Evolutionary conservation across 1,139 yeast genomes (phyloP), one percentile per base, ranked within the genome.

Genomic region (Candida sanyaensis): DNA sequence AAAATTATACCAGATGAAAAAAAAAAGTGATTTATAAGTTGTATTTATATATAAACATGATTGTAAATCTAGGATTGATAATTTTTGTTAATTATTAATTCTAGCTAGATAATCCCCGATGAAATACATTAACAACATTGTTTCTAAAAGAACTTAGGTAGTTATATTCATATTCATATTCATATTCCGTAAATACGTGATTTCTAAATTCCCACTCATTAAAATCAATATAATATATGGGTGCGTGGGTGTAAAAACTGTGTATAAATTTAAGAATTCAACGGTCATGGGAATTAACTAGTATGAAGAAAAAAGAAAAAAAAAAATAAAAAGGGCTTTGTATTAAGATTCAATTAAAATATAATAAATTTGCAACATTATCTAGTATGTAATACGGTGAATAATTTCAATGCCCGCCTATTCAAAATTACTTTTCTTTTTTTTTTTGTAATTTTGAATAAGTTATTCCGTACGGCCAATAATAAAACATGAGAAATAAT

Each of bases 181-280:
- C 38, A 34, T 34, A 34, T 34, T 24, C 38, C 38, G 38, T 34
- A 21, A 23, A n/a, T n/a, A n/a, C n/a, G n/a, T n/a, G n/a, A n/a
- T n/a, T n/a, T n/a, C n/a, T n/a, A n/a, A n/a, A n/a, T n/a, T n/a
- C n/a, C n/a, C n/a, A n/a, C n/a, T n/a, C n/a, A n/a, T n/a, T n/a
- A n/a, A 6, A 34, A 23, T 2, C 38, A 4, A 8, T 11, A 10
- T 21, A 21, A 23, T 34, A 26, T 17, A 34, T 34, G n/a, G 9
- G 26, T 17, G 37, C 8, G 12, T 17, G 24, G 17, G 17, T 24
- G 13, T 7, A 11, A 3, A 5, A 11, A 11, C 7, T 2, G 9
- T 12, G 34, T 12, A 33, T 32, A 12, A 32, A 9, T 17, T 29
- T 9, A 33, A 33, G 17, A 33, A 6, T 6, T n/a, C 23, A 36